Evolutionary conservation across 176 grass and related monocot species (phyloP), one percentile per base, ranked within the genome.

Genomic region (Rhipidocladum racemiflorum): DNA sequence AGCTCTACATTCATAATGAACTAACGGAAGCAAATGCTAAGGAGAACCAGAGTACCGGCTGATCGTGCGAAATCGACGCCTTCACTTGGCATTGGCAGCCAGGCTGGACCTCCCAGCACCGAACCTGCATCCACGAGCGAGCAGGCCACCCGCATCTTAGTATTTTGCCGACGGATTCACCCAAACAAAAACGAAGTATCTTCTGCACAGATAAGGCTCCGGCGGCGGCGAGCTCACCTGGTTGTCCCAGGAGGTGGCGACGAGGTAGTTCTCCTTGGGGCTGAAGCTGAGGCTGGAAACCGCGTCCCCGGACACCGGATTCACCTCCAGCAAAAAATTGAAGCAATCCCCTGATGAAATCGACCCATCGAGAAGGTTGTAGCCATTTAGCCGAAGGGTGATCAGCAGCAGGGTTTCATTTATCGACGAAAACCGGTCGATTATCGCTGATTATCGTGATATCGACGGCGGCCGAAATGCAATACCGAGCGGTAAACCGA

Each of bases 231-330:
- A 18, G 54, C 68, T 49, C 34, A 94, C 94, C 85, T 94, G 87
- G 72, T 97, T 97, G 79, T 97, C 94, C 94, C 89, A 97, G 60
- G 91, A 97, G 54, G 91, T 97, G 20, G 94, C 83, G 25, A 97
- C 73, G 35, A 97, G 78, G 74, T 94, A 85, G 56, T 94, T 94
- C 36, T 85, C 91, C 79, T 75, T 90, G 63, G 94, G 79, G 61
- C 94, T 94, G 87, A 94, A 97, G 74, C 89, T 88, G 81, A 97
- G 94, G 74, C 91, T 92, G 77, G 91, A 94, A 21, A 90, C 91
- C 7, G 89, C 90, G 80, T 92, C 91, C 3, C 53, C 78, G 16
- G 94, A 87, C 65, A 83, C 79, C 9, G 69, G 79, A 84, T 3
- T 46, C 24, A 81, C 83, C 83, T 77, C 77, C 53, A 56, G 45